A percentile compares a stretch with the other conserved stretches of the same genome.
Conservation (phyloP, 345 rosid species). For the Stellera chamaejasme region DNA sequence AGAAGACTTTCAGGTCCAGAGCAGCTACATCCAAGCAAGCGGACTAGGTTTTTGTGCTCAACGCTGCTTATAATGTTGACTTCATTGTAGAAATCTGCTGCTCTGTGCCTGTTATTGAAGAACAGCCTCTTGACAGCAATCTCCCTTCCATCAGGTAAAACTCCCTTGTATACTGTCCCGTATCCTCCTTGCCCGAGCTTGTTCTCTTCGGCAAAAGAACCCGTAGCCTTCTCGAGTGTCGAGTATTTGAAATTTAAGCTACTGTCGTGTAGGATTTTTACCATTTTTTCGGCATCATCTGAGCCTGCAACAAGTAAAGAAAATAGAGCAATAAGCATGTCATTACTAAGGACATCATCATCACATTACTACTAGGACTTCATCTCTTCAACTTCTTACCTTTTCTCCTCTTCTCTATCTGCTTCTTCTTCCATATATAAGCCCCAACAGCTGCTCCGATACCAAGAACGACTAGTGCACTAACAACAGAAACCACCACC, state of each 20-base stretch:
- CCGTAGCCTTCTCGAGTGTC: slow-evolving; percentile 79
- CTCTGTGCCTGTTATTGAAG: slow-evolving; percentile 85
- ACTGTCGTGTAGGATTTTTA: slow-evolving; percentile 59
- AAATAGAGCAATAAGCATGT: background rate
- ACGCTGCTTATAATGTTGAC: slow-evolving; percentile 80
- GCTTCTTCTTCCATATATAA: slow-evolving; percentile 55
- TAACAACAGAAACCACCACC: slow-evolving; percentile 60
- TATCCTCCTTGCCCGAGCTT: slow-evolving; percentile 97
- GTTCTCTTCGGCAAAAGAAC: slow-evolving; percentile 51
- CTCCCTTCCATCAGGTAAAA: slow-evolving; percentile 78
- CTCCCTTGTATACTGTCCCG: slow-evolving; percentile 96
- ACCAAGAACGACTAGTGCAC: slow-evolving; percentile 53
- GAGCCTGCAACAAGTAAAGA: slow-evolving; percentile 36
- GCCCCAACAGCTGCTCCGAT: slow-evolving; percentile 44
- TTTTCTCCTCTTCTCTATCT: slow-evolving; percentile 61
- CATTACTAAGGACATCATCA: background rate
- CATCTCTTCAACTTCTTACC: slow-evolving; percentile 23
- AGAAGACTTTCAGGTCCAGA: slow-evolving; percentile 96
- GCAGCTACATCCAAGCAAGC: slow-evolving; percentile 86
- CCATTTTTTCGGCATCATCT: slow-evolving; percentile 54
- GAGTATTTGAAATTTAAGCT: slow-evolving; percentile 94
- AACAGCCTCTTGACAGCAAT: slow-evolving; percentile 90
- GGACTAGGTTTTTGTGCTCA: slow-evolving; percentile 89
- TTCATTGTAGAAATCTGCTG: slow-evolving; percentile 89
- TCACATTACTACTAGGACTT: background rate